Percentiles rank a stretch among this genome's conserved stretches.
Evolutionary conservation across 495 filamentous ascomycete genomes (phyloP).

Genomic region (Neurospora sp.): DNA sequence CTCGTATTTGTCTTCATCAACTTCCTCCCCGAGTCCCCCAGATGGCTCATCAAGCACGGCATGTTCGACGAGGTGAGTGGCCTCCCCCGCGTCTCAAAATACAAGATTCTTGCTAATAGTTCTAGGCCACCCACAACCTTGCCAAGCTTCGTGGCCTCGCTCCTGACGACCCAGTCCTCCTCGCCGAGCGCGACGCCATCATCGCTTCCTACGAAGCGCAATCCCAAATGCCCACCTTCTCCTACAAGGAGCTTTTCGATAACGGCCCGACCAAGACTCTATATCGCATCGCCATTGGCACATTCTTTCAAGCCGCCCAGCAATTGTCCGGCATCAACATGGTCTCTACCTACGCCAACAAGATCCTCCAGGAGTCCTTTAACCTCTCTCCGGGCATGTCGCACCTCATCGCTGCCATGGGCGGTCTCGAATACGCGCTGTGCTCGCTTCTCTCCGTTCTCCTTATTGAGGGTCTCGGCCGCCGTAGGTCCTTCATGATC

Average conservation of each 20-base stretch:
- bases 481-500: slow-evolving; percentile 9
- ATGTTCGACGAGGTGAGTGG: slow-evolving; percentile 22
- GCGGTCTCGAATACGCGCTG: slow-evolving; percentile 14
- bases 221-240: neutral
- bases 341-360: slow-evolving; percentile 17
- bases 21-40: slow-evolving; percentile 62
- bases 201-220: neutral
- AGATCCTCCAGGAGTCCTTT: slow-evolving; percentile 20
- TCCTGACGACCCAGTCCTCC: neutral
- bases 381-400: slow-evolving; percentile 9
- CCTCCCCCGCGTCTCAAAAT: slow-evolving; percentile 5
- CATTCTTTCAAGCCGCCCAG: slow-evolving; percentile 15
- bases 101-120: too few species aligned
- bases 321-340: slow-evolving; percentile 18
- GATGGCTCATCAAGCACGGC: slow-evolving; percentile 51
- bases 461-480: slow-evolving; percentile 20
- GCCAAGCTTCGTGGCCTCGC: slow-evolving; percentile 14
- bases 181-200: neutral
- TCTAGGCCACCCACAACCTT: neutral
- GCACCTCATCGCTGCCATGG: slow-evolving; percentile 15
- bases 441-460: slow-evolving; percentile 20
- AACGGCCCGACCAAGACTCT: slow-evolving; percentile 7
- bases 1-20: slow-evolving; percentile 57
- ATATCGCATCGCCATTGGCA: slow-evolving; percentile 19
- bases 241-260: neutral